A percentile compares a stretch with the other conserved stretches of the same genome.
phyloP scores from a whole-genome alignment of 129 eudicot species.

The Scalesia atractyloides region DNA sequence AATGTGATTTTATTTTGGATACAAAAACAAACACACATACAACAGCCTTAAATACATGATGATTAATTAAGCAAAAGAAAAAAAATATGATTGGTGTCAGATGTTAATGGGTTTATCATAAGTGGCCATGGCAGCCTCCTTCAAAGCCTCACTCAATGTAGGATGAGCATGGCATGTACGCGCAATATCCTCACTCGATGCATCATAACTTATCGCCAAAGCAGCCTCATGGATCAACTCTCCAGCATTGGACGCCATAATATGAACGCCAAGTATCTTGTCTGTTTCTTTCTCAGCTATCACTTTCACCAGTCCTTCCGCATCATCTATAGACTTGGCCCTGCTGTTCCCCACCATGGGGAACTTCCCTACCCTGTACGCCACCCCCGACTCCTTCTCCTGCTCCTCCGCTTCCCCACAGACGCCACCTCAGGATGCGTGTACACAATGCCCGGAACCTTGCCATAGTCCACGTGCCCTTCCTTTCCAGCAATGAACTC shows the following conservation, averaged over 20 bases:
- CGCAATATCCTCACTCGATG: slow-evolving; percentile 89
- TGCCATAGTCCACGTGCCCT: slow-evolving; percentile 88
- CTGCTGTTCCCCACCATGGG: slow-evolving; percentile 85
- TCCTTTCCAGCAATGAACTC: slow-evolving; percentile 81
- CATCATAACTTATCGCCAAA: slow-evolving; percentile 73
- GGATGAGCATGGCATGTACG: slow-evolving; percentile 97
- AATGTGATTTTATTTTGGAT: too few relatives aligned
- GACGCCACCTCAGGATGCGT: slow-evolving; percentile 89
- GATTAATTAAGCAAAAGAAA: too few relatives aligned
- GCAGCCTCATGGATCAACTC: slow-evolving; percentile 89
- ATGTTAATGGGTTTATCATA: slow-evolving; percentile 87
- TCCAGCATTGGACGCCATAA: slow-evolving; percentile 85
- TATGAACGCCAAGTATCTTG: slow-evolving; percentile 79
- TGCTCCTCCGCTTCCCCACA: slow-evolving; percentile 92
- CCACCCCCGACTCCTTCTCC: slow-evolving; percentile 70
- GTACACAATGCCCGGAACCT: slow-evolving; percentile 86
- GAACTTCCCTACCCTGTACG: slow-evolving; percentile 73
- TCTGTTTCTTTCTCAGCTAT: slow-evolving; percentile 83
- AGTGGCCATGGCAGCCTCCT: slow-evolving; percentile 95
- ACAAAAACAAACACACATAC: too few relatives aligned
- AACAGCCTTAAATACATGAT: too few relatives aligned
- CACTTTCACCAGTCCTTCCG: slow-evolving; percentile 83
- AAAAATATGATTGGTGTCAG: too few relatives aligned
- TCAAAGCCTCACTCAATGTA: slow-evolving; percentile 88
- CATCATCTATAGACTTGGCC: slow-evolving; percentile 85